Percentiles rank a stretch among this genome's conserved stretches.
phyloP scores from a whole-genome alignment of 2,329 filamentous ascomycete genomes.

The Orbilia oligospora region DNA sequence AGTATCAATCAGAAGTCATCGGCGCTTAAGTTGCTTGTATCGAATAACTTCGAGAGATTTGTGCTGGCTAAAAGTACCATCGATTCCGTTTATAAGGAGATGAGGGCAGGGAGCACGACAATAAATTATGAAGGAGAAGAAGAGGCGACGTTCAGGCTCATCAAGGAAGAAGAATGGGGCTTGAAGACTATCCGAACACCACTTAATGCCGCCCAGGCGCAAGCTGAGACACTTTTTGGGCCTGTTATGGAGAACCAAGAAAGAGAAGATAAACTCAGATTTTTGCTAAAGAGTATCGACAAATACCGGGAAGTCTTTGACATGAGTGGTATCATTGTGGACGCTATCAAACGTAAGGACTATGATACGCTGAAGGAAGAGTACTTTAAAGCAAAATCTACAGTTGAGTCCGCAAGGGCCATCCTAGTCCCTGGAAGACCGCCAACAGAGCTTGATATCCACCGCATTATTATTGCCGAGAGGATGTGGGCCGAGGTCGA shows the following conservation, averaged over 20 bases:
- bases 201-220: conserved; percentile 88
- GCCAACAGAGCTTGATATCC: conserved; percentile 83
- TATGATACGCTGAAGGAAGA: conserved; percentile 89
- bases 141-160: conserved; percentile 72
- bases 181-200: conserved; percentile 89
- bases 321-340: conserved; percentile 80
- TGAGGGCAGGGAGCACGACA: conserved; percentile 77
- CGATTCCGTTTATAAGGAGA: conserved; percentile 98
- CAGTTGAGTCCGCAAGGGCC: conserved; percentile 81
- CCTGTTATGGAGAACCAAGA: conserved; percentile 91
- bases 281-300: conserved; percentile 81
- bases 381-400: conserved; percentile 84
- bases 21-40: conserved; percentile 93
- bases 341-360: conserved; percentile 90
- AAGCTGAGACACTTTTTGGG: conserved; percentile 97
- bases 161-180: conserved; percentile 93
- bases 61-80: conserved; percentile 97
- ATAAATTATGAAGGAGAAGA: conserved; percentile 67
- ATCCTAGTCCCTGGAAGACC: conserved; percentile 74
- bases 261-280: conserved; percentile 88
- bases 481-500: conserved; percentile 97
- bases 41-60: conserved; percentile 98
- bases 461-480: conserved; percentile 87
- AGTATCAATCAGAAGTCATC: conserved; percentile 99
- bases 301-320: conserved; percentile 86